These are phyloP conservation scores for Backusella circina DNA, from an alignment of 192 early-diverging fungal species.

Conservation along the genomic window DNA sequence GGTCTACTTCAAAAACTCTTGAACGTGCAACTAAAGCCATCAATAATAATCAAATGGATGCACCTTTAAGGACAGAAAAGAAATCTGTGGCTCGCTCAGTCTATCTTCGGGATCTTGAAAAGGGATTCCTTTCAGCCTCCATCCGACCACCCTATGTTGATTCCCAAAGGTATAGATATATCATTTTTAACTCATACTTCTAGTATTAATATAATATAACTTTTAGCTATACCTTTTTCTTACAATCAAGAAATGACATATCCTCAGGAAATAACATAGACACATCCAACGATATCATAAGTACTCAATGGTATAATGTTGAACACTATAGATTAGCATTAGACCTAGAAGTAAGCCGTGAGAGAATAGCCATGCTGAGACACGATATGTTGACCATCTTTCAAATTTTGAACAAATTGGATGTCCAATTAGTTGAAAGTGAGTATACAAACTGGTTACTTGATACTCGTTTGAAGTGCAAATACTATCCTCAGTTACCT, in stretches of 20 bases:
- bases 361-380: slow-evolving; percentile 43
- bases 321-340: slow-evolving; percentile 41
- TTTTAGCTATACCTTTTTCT: slow-evolving; percentile 25
- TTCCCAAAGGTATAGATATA: slow-evolving; percentile 11
- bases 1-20: background rate
- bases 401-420: slow-evolving; percentile 42
- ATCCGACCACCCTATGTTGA: slow-evolving; percentile 15
- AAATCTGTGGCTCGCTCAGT: slow-evolving; percentile 32
- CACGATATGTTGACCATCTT: slow-evolving; percentile 47
- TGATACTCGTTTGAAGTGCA: slow-evolving; percentile 39
- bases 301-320: slow-evolving; percentile 26
- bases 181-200: background rate
- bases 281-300: background rate
- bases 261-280: background rate
- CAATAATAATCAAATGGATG: background rate
- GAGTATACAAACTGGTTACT: slow-evolving; percentile 55
- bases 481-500: background rate
- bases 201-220: background rate
- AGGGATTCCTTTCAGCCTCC: slow-evolving; percentile 28
- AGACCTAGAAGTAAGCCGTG: slow-evolving; percentile 37
- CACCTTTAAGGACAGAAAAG: background rate
- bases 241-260: background rate
- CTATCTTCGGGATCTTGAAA: slow-evolving; percentile 45
- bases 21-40: background rate
- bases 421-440: slow-evolving; percentile 40